phyloP scores from a whole-genome alignment of 2,329 filamentous ascomycete species.

The Alternaria incomplexa region DNA sequence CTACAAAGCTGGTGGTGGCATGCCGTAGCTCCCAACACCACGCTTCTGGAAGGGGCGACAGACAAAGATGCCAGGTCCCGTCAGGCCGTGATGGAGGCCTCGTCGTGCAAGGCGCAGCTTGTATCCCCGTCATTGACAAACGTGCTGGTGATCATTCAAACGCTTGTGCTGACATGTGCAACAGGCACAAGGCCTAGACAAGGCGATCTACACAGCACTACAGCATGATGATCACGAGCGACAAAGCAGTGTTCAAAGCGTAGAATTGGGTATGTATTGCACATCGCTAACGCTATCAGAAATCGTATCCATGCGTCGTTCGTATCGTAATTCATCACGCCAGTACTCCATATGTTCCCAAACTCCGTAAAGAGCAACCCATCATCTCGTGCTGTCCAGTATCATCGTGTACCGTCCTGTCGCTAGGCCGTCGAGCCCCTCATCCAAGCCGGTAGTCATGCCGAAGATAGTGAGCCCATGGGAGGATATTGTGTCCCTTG shows the following conservation, averaged over 20 bases:
- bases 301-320: background rate
- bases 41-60: background rate
- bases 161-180: background rate
- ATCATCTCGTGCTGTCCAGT: background rate
- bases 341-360: background rate
- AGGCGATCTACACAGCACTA: background rate
- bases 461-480: slow-evolving; percentile 55
- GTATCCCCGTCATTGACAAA: background rate
- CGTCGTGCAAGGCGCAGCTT: background rate
- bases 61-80: slow-evolving; percentile 18
- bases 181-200: background rate
- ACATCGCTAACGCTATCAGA: slow-evolving; percentile 4
- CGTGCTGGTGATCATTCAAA: background rate
- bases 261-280: background rate
- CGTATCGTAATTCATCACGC: slow-evolving; percentile 1
- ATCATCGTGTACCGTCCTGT: background rate
- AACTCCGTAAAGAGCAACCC: background rate
- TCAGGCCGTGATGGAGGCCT: background rate
- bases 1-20: background rate
- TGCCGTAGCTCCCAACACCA: slow-evolving; percentile 11
- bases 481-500: slow-evolving; percentile 70
- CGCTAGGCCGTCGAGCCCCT: background rate
- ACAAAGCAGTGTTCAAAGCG: background rate
- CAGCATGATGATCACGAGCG: background rate
- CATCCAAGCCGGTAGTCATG: slow-evolving; percentile 31